These are phyloP conservation scores for Paraphaeosphaeria minitans DNA, from an alignment of 2,329 filamentous ascomycete genomes.

Conservation along the genomic window DNA sequence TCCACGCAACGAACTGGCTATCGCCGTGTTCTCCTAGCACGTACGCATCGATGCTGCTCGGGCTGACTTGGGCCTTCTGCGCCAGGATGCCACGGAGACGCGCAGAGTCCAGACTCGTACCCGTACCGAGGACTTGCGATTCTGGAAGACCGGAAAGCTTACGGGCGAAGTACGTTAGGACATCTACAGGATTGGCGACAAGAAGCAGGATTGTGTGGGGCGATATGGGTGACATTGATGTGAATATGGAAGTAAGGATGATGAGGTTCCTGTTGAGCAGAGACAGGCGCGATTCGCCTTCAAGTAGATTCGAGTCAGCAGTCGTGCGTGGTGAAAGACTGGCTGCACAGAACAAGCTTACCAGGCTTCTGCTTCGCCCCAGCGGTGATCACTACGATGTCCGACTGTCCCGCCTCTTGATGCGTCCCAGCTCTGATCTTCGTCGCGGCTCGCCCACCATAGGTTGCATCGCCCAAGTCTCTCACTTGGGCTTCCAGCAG, in stretches of 20 bases:
- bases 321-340: not conserved
- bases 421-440: constrained; percentile 53
- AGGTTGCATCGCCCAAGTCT: constrained; percentile 59
- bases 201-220: constrained; percentile 56
- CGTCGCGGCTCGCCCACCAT: constrained; percentile 50
- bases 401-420: constrained; percentile 58
- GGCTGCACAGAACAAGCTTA: constrained; percentile 16
- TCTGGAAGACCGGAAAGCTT: constrained; percentile 55
- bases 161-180: constrained; percentile 58
- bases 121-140: constrained; percentile 58
- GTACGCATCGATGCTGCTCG: constrained; percentile 50
- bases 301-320: not conserved
- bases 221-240: constrained; percentile 56
- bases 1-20: constrained; percentile 56
- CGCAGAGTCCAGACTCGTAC: constrained; percentile 60
- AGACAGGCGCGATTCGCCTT: constrained; percentile 53
- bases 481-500: constrained; percentile 57
- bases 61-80: constrained; percentile 44
- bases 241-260: constrained; percentile 55
- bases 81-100: constrained; percentile 55
- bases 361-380: constrained; percentile 58
- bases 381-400: constrained; percentile 61
- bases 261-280: constrained; percentile 56
- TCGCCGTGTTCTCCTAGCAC: constrained; percentile 58
- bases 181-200: constrained; percentile 62